A percentile compares a stretch with the other conserved stretches of the same genome.
These are phyloP conservation scores for Endoconidiophora laricicola DNA, from an alignment of 2,329 filamentous ascomycete genomes.

Conservation along the genomic window DNA sequence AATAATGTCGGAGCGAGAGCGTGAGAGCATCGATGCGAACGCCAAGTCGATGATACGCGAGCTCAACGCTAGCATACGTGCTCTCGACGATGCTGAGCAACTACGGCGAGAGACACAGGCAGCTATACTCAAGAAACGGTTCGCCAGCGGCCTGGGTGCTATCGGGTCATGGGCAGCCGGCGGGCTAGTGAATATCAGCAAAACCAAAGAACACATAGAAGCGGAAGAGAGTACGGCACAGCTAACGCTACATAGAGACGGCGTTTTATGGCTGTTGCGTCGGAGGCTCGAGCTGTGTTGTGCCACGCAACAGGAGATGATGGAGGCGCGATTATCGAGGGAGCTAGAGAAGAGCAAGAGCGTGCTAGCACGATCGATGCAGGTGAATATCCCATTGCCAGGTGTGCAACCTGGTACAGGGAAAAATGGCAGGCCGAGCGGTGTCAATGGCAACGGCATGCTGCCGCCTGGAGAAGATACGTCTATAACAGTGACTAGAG, in stretches of 20 bases:
- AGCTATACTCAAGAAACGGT: slow-evolving; percentile 55
- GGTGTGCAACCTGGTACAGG: slow-evolving; percentile 13
- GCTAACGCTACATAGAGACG: slow-evolving; percentile 57
- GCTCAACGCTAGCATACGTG: slow-evolving; percentile 64
- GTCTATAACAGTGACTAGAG: slow-evolving; percentile 15
- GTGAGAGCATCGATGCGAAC: slow-evolving; percentile 73
- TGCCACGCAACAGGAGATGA: slow-evolving; percentile 72
- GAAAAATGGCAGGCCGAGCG: background rate
- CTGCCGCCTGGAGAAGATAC: slow-evolving; percentile 14
- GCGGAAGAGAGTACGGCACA: slow-evolving; percentile 57
- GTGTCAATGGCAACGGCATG: background rate
- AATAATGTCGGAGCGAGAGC: slow-evolving; percentile 61
- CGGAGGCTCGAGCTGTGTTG: slow-evolving; percentile 60
- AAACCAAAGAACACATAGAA: slow-evolving; percentile 46
- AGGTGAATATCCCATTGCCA: slow-evolving; percentile 12
- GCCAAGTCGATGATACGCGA: slow-evolving; percentile 74
- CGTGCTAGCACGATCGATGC: slow-evolving; percentile 51
- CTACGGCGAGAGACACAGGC: slow-evolving; percentile 61
- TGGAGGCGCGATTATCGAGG: slow-evolving; percentile 70
- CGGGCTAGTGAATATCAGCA: slow-evolving; percentile 30
- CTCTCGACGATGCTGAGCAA: slow-evolving; percentile 66
- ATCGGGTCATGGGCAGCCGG: slow-evolving; percentile 53
- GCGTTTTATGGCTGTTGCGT: slow-evolving; percentile 68
- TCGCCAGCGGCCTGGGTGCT: slow-evolving; percentile 45
- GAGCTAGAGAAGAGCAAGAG: slow-evolving; percentile 84